Evolutionary conservation across 192 early-diverging fungal species (phyloP).

Genomic region (Rhizoclosmatium globosum): DNA sequence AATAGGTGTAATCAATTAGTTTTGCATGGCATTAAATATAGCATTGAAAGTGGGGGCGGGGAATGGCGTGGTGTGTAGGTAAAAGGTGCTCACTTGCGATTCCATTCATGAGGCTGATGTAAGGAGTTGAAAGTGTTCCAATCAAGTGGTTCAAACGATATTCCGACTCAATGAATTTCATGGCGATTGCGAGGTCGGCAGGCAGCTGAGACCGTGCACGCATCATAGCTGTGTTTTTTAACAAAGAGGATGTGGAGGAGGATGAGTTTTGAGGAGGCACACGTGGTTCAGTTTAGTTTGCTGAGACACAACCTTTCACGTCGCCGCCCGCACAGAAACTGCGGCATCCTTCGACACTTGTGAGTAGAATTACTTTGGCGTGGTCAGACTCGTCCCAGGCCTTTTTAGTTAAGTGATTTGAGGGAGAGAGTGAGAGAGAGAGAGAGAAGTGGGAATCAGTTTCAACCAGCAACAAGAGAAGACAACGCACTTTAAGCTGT

Average conservation of each 20-base stretch:
- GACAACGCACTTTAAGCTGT: slow-evolving; percentile 71
- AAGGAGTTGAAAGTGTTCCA: slow-evolving; percentile 86
- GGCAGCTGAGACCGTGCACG: slow-evolving; percentile 35
- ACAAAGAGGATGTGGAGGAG: no score
- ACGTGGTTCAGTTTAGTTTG: slow-evolving; percentile 13
- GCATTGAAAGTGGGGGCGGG: not conserved
- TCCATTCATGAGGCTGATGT: slow-evolving; percentile 87
- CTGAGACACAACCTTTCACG: slow-evolving; percentile 46
- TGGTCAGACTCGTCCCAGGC: slow-evolving; percentile 89
- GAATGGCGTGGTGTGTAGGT: no score
- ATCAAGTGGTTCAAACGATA: slow-evolving; percentile 93
- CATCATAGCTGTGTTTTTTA: slow-evolving; percentile 31
- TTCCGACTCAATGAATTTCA: slow-evolving; percentile 91
- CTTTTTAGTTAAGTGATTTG: slow-evolving; percentile 39
- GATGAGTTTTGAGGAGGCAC: slow-evolving; percentile 11
- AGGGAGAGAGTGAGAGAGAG: not conserved
- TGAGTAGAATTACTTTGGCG: slow-evolving; percentile 88
- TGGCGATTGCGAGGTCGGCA: slow-evolving; percentile 54
- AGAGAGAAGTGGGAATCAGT: not conserved
- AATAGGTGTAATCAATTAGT: no score
- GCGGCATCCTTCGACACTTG: slow-evolving; percentile 68
- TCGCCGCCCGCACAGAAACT: slow-evolving; percentile 91
- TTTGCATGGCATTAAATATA: not conserved
- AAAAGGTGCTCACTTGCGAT: slow-evolving; percentile 58
- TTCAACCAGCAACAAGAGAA: not conserved